These are phyloP conservation scores for Boletus sensibilis DNA, from an alignment of 768 basidiomycete species.

Conservation along the genomic window DNA sequence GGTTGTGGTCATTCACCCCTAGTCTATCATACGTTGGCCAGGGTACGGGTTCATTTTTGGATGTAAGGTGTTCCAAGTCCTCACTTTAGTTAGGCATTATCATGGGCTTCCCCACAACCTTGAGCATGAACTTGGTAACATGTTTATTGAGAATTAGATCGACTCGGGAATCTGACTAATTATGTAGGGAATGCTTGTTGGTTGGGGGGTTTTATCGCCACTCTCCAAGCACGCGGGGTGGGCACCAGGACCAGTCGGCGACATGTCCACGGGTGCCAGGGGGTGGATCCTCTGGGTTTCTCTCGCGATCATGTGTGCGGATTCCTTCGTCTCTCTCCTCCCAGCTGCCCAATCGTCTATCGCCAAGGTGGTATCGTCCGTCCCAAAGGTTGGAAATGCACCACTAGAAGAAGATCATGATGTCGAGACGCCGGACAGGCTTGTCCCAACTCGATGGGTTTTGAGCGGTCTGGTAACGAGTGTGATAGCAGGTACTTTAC, in stretches of 20 bases:
- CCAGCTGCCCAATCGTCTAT: conserved; percentile 66
- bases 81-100: conserved; percentile 67
- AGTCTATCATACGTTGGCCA: conserved; percentile 92
- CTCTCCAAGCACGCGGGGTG: conserved; percentile 78
- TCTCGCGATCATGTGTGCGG: conserved; percentile 93
- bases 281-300: conserved; percentile 98
- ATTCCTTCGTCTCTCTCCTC: conserved; percentile 81
- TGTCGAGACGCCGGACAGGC: conserved; percentile 71
- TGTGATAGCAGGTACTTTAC: conserved; percentile 63
- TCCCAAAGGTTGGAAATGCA: conserved; percentile 26
- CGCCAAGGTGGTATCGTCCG: conserved; percentile 32
- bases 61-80: background rate
- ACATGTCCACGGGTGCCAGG: conserved; percentile 84
- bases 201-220: conserved; percentile 94
- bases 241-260: conserved; percentile 91
- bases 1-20: conserved; percentile 94
- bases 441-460: conserved; percentile 84
- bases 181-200: conserved; percentile 87
- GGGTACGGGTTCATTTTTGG: conserved; percentile 40
- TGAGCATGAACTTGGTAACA: conserved; percentile 85
- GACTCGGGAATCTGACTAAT: conserved; percentile 1
- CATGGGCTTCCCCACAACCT: conserved; percentile 94
- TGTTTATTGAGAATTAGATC: conserved; percentile 16
- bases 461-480: conserved; percentile 60
- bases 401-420: conserved; percentile 49